These are phyloP conservation scores for Crotalaria pallida DNA, from an alignment of 306 rosid species.

Conservation along the genomic window DNA sequence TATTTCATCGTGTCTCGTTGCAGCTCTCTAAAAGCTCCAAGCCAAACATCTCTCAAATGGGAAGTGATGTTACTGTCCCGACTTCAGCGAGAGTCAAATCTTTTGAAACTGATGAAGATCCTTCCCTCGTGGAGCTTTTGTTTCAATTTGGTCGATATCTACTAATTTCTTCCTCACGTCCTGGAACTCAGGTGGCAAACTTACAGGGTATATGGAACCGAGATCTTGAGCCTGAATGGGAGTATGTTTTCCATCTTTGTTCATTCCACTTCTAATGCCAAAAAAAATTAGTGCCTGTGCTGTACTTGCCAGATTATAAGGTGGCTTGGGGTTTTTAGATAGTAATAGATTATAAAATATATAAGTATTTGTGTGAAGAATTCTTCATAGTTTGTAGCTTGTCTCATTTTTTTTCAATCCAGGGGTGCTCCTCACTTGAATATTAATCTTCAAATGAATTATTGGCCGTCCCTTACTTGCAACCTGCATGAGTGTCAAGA, in stretches of 20 bases:
- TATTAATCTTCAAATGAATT: conserved; percentile 94
- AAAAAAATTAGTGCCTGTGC: not conserved
- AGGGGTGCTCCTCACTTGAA: conserved; percentile 96
- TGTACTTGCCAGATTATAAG: not conserved
- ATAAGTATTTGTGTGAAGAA: not conserved
- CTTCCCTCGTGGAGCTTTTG: conserved; percentile 81
- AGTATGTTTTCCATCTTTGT: conserved; percentile 44
- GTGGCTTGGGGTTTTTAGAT: conserved; percentile 4
- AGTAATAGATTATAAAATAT: conserved; percentile 6
- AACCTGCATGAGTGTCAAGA: conserved; percentile 89
- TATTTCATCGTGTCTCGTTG: conserved; percentile 84
- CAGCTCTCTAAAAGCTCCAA: conserved; percentile 70
- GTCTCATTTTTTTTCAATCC: conserved; percentile 23
- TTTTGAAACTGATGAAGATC: conserved; percentile 83
- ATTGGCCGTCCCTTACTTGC: conserved; percentile 94
- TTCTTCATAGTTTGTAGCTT: conserved; percentile 23
- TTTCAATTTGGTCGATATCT: conserved; percentile 94
- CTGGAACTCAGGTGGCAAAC: conserved; percentile 82
- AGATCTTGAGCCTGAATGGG: conserved; percentile 78
- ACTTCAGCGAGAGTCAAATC: conserved; percentile 83
- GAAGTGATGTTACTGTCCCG: conserved; percentile 41
- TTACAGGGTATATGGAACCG: conserved; percentile 96
- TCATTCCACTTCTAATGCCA: not conserved
- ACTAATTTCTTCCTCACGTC: conserved; percentile 78
- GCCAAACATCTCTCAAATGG: conserved; percentile 25